Conservation (phyloP, 345 rosid species). For the Camelina laxa region DNA sequence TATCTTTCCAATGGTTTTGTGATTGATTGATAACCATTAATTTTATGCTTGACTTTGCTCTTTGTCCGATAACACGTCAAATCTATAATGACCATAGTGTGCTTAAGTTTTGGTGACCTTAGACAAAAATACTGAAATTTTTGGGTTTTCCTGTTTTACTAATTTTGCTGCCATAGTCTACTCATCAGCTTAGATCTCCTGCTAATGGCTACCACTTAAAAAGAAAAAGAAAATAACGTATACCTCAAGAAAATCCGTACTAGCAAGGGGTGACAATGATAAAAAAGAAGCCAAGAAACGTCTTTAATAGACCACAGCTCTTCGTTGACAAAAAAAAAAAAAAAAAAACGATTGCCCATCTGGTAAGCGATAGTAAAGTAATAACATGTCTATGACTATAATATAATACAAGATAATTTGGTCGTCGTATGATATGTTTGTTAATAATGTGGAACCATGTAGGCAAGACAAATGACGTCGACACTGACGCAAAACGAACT, state of each 20-base stretch:
- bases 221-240: not conserved
- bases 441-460: constrained; percentile 10
- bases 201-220: not conserved
- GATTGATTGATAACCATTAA: no score
- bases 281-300: not conserved
- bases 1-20: no score
- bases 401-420: not conserved
- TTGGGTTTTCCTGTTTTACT: not conserved
- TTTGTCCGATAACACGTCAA: not conserved
- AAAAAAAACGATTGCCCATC: no score
- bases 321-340: not conserved
- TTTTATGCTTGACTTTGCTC: not conserved
- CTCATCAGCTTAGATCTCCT: not conserved
- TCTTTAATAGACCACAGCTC: not conserved
- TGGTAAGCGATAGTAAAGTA: not conserved
- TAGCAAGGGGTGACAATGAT: not conserved
- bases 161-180: not conserved
- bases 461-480: constrained; percentile 29
- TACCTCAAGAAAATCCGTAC: no score
- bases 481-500: constrained; percentile 34
- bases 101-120: not conserved
- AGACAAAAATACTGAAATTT: no score
- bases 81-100: not conserved
- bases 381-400: not conserved
- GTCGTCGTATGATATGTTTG: not conserved